Percentiles rank a stretch among this genome's conserved stretches.
phyloP scores from a whole-genome alignment of 805 yeast species.

The Lipomyces lipofer region DNA sequence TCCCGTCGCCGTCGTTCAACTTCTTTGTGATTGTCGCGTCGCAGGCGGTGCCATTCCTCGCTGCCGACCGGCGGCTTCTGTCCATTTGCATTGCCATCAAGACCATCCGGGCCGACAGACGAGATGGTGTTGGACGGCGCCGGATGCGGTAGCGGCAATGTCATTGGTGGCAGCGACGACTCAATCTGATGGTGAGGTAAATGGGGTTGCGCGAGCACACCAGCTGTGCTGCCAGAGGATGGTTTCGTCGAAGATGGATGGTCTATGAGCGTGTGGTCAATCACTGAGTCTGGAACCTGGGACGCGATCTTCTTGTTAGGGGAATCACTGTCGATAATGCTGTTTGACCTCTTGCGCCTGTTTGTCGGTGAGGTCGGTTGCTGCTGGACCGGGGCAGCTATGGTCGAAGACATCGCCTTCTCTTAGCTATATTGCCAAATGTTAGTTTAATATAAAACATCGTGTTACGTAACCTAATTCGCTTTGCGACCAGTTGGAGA shows the following conservation, averaged over 20 bases:
- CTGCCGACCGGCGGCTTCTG: slow-evolving; percentile 67
- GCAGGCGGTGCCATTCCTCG: slow-evolving; percentile 78
- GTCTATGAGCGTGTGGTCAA: slow-evolving; percentile 20
- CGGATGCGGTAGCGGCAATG: background rate
- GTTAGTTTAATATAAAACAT: background rate
- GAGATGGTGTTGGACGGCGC: background rate
- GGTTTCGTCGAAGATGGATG: slow-evolving; percentile 4
- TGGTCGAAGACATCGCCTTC: slow-evolving; percentile 9
- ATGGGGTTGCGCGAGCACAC: slow-evolving; percentile 25
- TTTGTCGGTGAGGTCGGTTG: slow-evolving; percentile 6
- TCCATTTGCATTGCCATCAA: background rate
- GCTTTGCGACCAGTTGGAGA: background rate
- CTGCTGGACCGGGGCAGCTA: slow-evolving; percentile 5
- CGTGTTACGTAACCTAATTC: background rate
- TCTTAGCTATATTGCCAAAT: background rate
- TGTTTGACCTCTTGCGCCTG: slow-evolving; percentile 19
- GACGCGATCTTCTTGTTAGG: background rate
- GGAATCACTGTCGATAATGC: slow-evolving; percentile 10
- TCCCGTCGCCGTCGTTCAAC: slow-evolving; percentile 93
- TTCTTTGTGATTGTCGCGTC: slow-evolving; percentile 91
- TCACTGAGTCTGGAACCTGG: slow-evolving; percentile 8
- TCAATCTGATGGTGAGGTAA: slow-evolving; percentile 9
- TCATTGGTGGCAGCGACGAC: slow-evolving; percentile 3
- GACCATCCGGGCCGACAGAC: slow-evolving; percentile 1
- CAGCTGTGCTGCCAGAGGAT: slow-evolving; percentile 8